Conservation (phyloP, 2,329 filamentous ascomycete genomes). For the Colletotrichum truncatum region DNA sequence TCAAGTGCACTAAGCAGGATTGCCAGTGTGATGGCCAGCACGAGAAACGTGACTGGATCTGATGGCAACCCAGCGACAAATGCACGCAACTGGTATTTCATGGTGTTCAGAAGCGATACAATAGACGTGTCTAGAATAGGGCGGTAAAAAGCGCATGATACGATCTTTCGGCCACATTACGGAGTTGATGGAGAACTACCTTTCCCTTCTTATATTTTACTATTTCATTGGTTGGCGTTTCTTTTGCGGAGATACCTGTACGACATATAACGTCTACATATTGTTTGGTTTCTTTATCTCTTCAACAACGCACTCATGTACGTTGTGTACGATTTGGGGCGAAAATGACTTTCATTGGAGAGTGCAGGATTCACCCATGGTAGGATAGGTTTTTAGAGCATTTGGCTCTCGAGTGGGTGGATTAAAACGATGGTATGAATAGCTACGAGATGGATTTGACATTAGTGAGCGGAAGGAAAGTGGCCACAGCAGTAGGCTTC, state of each 20-base stretch:
- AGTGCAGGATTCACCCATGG: neutral
- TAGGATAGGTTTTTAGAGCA: neutral
- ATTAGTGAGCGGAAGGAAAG: slow-evolving; percentile 7
- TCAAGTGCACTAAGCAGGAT: slow-evolving; percentile 30
- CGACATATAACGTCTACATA: slow-evolving; percentile 28
- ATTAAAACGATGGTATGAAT: slow-evolving; percentile 9
- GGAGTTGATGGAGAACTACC: slow-evolving; percentile 28
- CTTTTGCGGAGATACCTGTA: slow-evolving; percentile 31
- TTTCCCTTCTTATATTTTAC: slow-evolving; percentile 31
- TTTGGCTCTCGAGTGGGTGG: neutral
- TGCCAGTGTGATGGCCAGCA: slow-evolving; percentile 29
- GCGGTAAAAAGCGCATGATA: slow-evolving; percentile 26
- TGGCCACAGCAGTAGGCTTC: neutral
- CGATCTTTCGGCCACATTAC: slow-evolving; percentile 3
- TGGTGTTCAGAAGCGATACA: slow-evolving; percentile 29
- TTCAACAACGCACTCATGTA: neutral
- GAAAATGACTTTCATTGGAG: slow-evolving; percentile 2
- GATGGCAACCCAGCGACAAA: slow-evolving; percentile 20
- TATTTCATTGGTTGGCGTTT: slow-evolving; percentile 30
- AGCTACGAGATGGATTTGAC: slow-evolving; percentile 9
- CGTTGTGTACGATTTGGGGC: slow-evolving; percentile 6
- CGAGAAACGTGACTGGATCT: slow-evolving; percentile 43
- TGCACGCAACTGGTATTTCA: slow-evolving; percentile 30
- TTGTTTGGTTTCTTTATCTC: slow-evolving; percentile 26
- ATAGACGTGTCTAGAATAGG: slow-evolving; percentile 22